Evolutionary conservation across 768 basidiomycete species (phyloP), one percentile per base, ranked within the genome.

Genomic region (Pluteus cervinus): DNA sequence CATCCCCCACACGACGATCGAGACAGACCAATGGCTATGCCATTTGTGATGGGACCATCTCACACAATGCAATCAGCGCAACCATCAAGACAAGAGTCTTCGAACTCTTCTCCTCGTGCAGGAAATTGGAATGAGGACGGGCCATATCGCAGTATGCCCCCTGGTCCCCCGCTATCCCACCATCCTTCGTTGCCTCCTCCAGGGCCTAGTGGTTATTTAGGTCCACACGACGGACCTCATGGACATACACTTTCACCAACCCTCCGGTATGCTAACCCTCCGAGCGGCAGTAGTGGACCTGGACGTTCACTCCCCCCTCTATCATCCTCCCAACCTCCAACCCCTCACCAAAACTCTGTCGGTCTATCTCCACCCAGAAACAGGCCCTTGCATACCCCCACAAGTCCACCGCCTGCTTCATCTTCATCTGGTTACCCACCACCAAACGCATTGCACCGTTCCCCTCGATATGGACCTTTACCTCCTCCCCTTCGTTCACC

Each of bases 11-110:
- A 69, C 34, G 70, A 73, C 29, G 72, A 71, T 11, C 63, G 67
- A 24, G 77, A 79, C 37, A 62, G 77, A 39, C 72, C 72, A 2
- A 53, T 70, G 31, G 65, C 75, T 5, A 71, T 68, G 26, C 71
- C 76, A 3, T 79, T 78, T 46, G 70, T 66, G 6, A 68, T 78
- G 56, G 63, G 59, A 5, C 66, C 73, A 4, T 64, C 69, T 21
- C 66, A 71, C 36, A 56, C 57, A 20, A 62, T 62, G 53, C 58
- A 58, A 30, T 25, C 44, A 25, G 18, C 22, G 30, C 11, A 16
- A 11, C 12, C 6, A 6, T 12, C 36, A n/a, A n/a, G n/a, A n/a
- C n/a, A n/a, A n/a, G n/a, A n/a, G 7, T 25, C 28, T 12, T 39
- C 38, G 12, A 5, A 29, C 15, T 14, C 38, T 21, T 33, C 45